These are phyloP conservation scores for Physcomitrellopsis africana DNA, from an alignment of 225 moss, liverwort and hornwort species.

Conservation along the genomic window DNA sequence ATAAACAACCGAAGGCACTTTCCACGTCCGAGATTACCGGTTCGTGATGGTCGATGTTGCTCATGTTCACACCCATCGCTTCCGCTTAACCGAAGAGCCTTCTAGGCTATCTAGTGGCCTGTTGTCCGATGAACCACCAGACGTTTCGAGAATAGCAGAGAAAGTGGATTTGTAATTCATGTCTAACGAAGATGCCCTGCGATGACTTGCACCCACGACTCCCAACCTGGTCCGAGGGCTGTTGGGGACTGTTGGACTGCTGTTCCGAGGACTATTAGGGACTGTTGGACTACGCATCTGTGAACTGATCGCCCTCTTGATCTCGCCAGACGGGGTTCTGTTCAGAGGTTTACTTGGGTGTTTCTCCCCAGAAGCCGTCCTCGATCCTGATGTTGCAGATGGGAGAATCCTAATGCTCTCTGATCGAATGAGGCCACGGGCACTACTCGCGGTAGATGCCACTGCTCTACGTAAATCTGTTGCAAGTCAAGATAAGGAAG, in stretches of 20 bases:
- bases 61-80: constrained; percentile 45
- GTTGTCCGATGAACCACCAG: constrained; percentile 21
- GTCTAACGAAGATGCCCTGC: constrained; percentile 39
- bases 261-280: constrained; percentile 13
- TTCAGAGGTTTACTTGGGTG: constrained; percentile 14
- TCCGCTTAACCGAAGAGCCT: constrained; percentile 36
- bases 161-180: constrained; percentile 21
- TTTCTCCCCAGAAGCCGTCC: constrained; percentile 17
- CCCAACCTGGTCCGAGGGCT: constrained; percentile 29
- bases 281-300: background rate
- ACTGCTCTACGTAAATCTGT: constrained; percentile 33
- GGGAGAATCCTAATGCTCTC: constrained; percentile 25
- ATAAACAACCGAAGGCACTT: background rate
- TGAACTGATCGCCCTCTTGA: constrained; percentile 28
- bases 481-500: background rate
- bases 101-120: constrained; percentile 23
- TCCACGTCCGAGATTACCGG: background rate
- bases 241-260: background rate
- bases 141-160: constrained; percentile 18
- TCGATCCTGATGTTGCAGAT: constrained; percentile 25
- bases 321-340: constrained; percentile 22
- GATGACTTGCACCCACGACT: constrained; percentile 24
- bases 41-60: background rate
- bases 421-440: constrained; percentile 27
- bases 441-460: constrained; percentile 20